Evolutionary conservation across 768 basidiomycete genomes (phyloP).

Genomic region (Panus rudis): DNA sequence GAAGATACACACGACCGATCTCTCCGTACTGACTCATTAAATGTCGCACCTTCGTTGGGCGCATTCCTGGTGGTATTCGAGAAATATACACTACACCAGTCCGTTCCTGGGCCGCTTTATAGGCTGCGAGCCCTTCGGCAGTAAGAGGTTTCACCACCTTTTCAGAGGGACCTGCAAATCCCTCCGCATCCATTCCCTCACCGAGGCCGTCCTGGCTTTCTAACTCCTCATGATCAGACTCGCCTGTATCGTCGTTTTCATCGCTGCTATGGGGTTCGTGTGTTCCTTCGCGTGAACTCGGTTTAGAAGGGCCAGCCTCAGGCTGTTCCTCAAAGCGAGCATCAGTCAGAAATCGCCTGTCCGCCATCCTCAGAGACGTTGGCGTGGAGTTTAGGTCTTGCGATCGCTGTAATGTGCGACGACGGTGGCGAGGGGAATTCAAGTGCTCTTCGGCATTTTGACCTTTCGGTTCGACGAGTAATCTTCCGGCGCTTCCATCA

Average conservation of each 20-base stretch:
- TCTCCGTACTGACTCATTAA: conserved; percentile 87
- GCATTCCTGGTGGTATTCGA: conserved; percentile 96
- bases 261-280: no score
- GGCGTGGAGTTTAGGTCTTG: no score
- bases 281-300: no score
- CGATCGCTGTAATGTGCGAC: no score
- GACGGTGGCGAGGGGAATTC: no score
- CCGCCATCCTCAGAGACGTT: no score
- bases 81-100: conserved; percentile 93
- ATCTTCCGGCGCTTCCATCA: no score
- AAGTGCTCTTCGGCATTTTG: no score
- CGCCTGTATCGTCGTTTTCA: conserved; percentile 21
- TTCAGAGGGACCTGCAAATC: conserved; percentile 48
- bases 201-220: conserved; percentile 21
- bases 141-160: conserved; percentile 69
- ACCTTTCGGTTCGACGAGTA: no score
- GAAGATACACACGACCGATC: conserved; percentile 87
- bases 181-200: conserved; percentile 51
- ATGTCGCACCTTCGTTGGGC: conserved; percentile 90
- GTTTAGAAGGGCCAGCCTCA: no score
- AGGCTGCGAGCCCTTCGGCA: conserved; percentile 66
- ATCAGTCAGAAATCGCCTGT: no score
- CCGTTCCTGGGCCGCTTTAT: conserved; percentile 62
- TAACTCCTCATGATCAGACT: conserved; percentile 19
- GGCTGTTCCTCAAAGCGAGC: no score